Conservation (phyloP, 129 eudicot genomes). For the Saussurea involucrata region DNA sequence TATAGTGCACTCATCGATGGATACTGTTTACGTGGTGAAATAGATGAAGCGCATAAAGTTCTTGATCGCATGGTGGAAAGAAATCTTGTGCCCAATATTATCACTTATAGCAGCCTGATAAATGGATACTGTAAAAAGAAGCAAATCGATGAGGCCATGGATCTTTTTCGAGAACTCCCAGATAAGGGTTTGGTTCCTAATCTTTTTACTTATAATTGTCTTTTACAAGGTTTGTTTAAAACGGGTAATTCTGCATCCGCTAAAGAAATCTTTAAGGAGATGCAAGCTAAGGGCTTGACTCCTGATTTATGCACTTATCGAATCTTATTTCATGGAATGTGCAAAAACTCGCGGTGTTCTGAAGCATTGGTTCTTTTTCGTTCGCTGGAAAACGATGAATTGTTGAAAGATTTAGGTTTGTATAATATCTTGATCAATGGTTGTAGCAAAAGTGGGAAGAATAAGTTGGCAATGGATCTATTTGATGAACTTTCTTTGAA, state of each 20-base stretch:
- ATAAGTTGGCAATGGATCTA: conserved; percentile 13
- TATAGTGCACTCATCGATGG: conserved; percentile 41
- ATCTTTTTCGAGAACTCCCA: conserved; percentile 24
- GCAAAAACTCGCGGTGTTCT: not conserved
- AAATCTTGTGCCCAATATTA: conserved; percentile 18
- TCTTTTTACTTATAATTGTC: conserved; percentile 18
- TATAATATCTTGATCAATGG: conserved; percentile 28
- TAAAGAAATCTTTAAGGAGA: conserved; percentile 18
- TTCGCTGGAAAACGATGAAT: conserved; percentile 9
- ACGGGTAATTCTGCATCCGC: conserved; percentile 2
- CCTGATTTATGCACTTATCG: conserved; percentile 16
- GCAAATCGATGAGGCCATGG: conserved; percentile 21
- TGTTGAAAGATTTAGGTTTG: not conserved
- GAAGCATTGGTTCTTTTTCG: conserved; percentile 33
- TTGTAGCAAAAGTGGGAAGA: conserved; percentile 24
- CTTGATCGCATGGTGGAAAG: conserved; percentile 18
- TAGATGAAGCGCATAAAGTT: conserved; percentile 29
- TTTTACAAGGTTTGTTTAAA: conserved; percentile 26
- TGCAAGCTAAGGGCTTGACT: conserved; percentile 21
- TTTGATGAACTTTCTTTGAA: conserved; percentile 13
- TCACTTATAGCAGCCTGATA: conserved; percentile 26
- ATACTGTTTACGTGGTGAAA: conserved; percentile 43
- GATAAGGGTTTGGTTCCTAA: conserved; percentile 26
- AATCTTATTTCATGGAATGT: conserved; percentile 24
- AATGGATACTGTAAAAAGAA: conserved; percentile 26